Evolutionary conservation across 148 eudicot genomes (phyloP).

Genomic region (Camellia lanceoleosa): DNA sequence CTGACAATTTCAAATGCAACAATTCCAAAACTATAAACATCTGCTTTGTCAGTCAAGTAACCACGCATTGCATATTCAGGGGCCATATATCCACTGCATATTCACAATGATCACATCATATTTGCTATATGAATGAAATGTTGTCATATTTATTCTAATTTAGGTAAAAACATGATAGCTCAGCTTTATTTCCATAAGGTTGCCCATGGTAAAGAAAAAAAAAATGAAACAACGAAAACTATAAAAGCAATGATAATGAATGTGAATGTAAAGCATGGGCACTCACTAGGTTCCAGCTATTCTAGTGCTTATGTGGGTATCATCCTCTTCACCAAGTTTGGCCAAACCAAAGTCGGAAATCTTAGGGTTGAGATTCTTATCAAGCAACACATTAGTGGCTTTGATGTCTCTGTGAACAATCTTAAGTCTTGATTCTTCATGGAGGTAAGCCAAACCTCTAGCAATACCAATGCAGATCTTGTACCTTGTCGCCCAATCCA

Average conservation of each 20-base stretch:
- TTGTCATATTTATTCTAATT: neutral
- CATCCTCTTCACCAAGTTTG: slow-evolving; percentile 46
- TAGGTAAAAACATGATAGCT: neutral
- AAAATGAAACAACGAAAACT: neutral
- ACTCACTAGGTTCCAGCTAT: slow-evolving; percentile 50
- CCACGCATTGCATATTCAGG: slow-evolving; percentile 52
- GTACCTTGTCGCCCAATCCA: slow-evolving; percentile 41
- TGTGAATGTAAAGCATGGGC: neutral
- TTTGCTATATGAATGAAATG: neutral
- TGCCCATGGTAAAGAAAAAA: neutral
- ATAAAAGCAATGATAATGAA: neutral
- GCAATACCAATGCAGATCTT: slow-evolving; percentile 42
- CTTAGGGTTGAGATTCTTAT: slow-evolving; percentile 42
- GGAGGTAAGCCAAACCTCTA: slow-evolving; percentile 45
- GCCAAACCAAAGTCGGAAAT: slow-evolving; percentile 52
- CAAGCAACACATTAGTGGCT: slow-evolving; percentile 53
- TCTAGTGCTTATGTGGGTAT: slow-evolving; percentile 53
- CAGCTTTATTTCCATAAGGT: neutral
- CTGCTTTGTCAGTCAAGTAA: slow-evolving; percentile 42
- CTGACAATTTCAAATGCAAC: slow-evolving; percentile 35
- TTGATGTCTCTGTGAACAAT: slow-evolving; percentile 59
- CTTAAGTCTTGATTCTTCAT: slow-evolving; percentile 49
- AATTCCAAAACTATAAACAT: slow-evolving; percentile 44
- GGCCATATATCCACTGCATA: slow-evolving; percentile 50
- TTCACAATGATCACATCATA: neutral